A percentile compares a stretch with the other conserved stretches of the same genome.
Evolutionary conservation across 140 eudicot genomes (phyloP).

Genomic region (Oenanthe javanica): DNA sequence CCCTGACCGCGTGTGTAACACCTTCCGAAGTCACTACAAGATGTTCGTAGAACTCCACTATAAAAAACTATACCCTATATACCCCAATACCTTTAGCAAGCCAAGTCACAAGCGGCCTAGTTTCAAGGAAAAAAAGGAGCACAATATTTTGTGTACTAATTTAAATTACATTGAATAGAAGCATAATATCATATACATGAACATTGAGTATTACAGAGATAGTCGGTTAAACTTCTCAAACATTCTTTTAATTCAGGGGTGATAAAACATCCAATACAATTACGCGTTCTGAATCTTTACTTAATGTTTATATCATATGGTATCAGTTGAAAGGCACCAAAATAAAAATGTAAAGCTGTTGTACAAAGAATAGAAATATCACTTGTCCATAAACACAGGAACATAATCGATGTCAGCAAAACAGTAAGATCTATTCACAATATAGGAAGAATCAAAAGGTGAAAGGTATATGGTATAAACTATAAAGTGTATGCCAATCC

Average conservation of each 20-base stretch:
- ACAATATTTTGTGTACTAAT: not conserved
- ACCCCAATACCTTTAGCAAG: not conserved
- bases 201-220: not conserved
- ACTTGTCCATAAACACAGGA: not conserved
- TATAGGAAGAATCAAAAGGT: not conserved
- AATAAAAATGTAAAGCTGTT: not conserved
- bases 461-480: not conserved
- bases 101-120: not conserved
- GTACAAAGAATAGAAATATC: not conserved
- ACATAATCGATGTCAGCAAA: not conserved
- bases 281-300: not conserved
- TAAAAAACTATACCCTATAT: too few relatives aligned
- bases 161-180: too few relatives aligned
- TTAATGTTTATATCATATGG: not conserved
- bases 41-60: not conserved
- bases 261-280: not conserved
- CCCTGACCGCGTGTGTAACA: not conserved
- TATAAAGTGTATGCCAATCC: not conserved
- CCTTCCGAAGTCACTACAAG: not conserved
- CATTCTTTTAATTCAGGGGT: not conserved
- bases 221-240: not conserved
- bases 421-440: not conserved
- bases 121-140: not conserved
- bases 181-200: not conserved
- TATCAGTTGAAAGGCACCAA: not conserved